phyloP scores from a whole-genome alignment of 192 early-diverging fungal species.

The Entomortierella parvispora region DNA sequence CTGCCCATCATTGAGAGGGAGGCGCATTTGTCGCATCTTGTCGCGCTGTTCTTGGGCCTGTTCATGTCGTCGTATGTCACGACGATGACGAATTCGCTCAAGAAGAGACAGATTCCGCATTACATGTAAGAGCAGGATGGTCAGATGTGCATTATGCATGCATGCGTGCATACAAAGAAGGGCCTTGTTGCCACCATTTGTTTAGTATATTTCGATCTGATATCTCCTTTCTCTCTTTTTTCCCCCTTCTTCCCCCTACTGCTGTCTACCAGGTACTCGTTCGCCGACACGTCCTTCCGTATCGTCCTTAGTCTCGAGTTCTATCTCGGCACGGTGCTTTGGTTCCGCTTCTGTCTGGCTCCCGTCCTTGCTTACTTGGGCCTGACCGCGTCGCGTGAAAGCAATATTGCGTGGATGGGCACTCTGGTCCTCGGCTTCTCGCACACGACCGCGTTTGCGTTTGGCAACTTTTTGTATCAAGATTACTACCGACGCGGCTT shows the following conservation, averaged over 20 bases:
- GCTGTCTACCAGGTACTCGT: conserved; percentile 35
- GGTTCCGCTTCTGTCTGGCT: conserved; percentile 44
- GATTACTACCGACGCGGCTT: conserved; percentile 47
- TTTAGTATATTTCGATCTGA: background rate
- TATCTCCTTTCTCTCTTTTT: background rate
- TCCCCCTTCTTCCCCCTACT: background rate
- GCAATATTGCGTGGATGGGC: conserved; percentile 42
- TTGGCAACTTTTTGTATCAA: conserved; percentile 47
- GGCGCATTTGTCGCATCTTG: conserved; percentile 37
- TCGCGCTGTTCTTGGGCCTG: conserved; percentile 38
- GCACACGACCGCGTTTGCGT: conserved; percentile 44
- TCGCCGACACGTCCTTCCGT: conserved; percentile 39
- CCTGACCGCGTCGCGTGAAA: conserved; percentile 12
- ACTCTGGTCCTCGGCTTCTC: conserved; percentile 46
- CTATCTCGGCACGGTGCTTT: conserved; percentile 41
- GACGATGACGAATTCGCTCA: conserved; percentile 42
- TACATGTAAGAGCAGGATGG: conserved; percentile 21
- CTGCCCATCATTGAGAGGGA: conserved; percentile 39
- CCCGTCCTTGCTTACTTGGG: conserved; percentile 31
- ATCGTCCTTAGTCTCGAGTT: conserved; percentile 48
- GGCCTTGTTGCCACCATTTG: background rate
- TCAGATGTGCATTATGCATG: background rate
- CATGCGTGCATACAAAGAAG: background rate
- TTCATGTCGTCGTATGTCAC: conserved; percentile 51
- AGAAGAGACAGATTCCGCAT: conserved; percentile 42